Evolutionary conservation across 1,139 yeast genomes (phyloP).

Genomic region (Blastobotrys aristatus): DNA sequence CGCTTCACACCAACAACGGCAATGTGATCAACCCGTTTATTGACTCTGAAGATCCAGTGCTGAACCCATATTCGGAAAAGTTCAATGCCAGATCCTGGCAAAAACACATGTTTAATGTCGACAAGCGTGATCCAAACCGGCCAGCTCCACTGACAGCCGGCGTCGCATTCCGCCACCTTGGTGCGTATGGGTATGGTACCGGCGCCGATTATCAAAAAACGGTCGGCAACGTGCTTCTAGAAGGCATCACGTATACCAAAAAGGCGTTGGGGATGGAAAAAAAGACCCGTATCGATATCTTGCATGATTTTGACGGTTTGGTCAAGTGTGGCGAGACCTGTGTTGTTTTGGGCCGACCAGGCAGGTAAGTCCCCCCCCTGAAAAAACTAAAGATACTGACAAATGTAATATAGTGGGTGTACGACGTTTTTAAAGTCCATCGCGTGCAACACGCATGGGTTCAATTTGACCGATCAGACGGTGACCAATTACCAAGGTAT

Average conservation of each 20-base stretch:
- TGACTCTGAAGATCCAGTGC: constrained; percentile 18
- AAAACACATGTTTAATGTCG: constrained; percentile 49
- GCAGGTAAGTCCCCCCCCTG: no score
- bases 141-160: constrained; percentile 39
- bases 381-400: not conserved
- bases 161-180: constrained; percentile 58
- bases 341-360: constrained; percentile 78
- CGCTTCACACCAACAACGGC: constrained; percentile 11
- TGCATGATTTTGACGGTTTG: constrained; percentile 63
- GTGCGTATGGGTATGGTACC: constrained; percentile 71
- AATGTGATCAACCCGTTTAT: constrained; percentile 12
- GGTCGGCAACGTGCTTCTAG: constrained; percentile 46
- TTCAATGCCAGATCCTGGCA: constrained; percentile 66
- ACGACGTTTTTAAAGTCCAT: constrained; percentile 70
- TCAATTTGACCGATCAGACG: constrained; percentile 51
- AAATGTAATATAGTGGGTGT: constrained; percentile 55
- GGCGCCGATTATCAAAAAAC: constrained; percentile 80
- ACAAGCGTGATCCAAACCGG: constrained; percentile 19
- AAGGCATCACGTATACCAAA: constrained; percentile 25
- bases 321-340: constrained; percentile 67
- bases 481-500: constrained; percentile 33
- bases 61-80: constrained; percentile 52
- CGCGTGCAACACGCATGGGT: constrained; percentile 69
- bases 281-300: constrained; percentile 46
- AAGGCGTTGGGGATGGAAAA: constrained; percentile 22